phyloP scores from a whole-genome alignment of 305 asterid genomes.

The Fraxinus greggii region DNA sequence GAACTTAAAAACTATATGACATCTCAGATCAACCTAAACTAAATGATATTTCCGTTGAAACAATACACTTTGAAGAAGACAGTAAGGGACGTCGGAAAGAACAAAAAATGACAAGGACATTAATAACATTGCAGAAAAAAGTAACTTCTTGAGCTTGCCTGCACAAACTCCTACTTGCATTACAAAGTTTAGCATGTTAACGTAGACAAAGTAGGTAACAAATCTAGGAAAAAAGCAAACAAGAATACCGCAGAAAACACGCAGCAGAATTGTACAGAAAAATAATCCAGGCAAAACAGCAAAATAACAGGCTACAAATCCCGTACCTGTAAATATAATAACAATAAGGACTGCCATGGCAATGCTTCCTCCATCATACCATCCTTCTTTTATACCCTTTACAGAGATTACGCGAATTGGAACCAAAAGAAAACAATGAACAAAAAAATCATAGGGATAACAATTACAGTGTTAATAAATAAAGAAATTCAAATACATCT shows the following conservation, averaged over 20 bases:
- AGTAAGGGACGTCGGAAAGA: not conserved
- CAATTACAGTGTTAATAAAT: not conserved
- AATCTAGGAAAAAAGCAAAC: conserved; percentile 10
- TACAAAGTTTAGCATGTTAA: not conserved
- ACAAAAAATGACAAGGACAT: not conserved
- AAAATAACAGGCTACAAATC: not conserved
- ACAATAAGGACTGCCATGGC: conserved; percentile 86
- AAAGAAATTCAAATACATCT: not conserved
- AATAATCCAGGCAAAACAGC: conserved; percentile 10
- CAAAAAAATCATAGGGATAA: not conserved
- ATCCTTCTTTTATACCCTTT: conserved; percentile 91
- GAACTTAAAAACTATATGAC: not conserved
- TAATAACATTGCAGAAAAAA: not conserved
- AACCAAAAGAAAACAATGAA: conserved; percentile 16
- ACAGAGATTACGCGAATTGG: conserved; percentile 6
- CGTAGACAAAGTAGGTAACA: not conserved
- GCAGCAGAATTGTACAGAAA: not conserved
- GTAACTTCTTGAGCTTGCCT: not conserved
- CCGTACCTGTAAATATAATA: conserved; percentile 77
- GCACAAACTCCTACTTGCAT: conserved; percentile 1
- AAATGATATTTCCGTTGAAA: not conserved
- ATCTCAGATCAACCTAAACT: not conserved
- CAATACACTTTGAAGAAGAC: not conserved
- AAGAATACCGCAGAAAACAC: conserved; percentile 14
- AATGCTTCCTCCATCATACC: conserved; percentile 99